Base-by-base conservation (phyloP, 805 yeast genomes). In the Danielozyma ontarioensis region DNA sequence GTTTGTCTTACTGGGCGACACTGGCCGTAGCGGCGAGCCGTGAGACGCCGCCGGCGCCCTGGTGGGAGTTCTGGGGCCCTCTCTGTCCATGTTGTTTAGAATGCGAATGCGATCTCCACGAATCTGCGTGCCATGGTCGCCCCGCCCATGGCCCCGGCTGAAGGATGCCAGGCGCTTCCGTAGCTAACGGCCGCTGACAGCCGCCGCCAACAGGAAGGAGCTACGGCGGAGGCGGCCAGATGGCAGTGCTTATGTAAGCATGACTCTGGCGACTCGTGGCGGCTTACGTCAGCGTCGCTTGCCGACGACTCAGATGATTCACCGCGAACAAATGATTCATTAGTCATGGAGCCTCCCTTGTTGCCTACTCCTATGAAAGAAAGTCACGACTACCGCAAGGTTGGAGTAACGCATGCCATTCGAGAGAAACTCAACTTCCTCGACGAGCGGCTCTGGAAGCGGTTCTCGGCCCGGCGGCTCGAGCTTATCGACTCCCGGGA, bases 391-490 rank as follows among this genome's bases (percentile, higher is more conserved):
- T 45, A 41, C 34, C 71, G 67, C 17, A 58, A 68, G 23, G 48
- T 72, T 27, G 80, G 80, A 3, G 67, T 75, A 13, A 78, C 84
- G 13, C 74, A 72, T 45, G 57, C 70, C 5, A 78, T 83, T 12
- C 62, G 93, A 19, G 57, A 63, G 25, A 73, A 75, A 47, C 69
- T 93, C 29, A 74, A 80, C 33, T 93, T 93, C 59, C 68, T 68
- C 7, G 96, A 93, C 54, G 95, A 86, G 40, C 67, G 76, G 27
- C 70, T 73, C 35, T 93, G 98, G 98, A 86, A 85, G 53, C 73
- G 78, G 46, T 90, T 93, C 55, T 82, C 93, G n/a, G 86, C 94
- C 1, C 70, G 97, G 36, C 66, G 98, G 38, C 66, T 93, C 16
- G 96, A 88, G 58, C 68, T 93, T 34, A 93, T 93, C 27, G 97